Base-by-base conservation (phyloP, 805 yeast species). In the Sugiyamaella marilandica region DNA sequence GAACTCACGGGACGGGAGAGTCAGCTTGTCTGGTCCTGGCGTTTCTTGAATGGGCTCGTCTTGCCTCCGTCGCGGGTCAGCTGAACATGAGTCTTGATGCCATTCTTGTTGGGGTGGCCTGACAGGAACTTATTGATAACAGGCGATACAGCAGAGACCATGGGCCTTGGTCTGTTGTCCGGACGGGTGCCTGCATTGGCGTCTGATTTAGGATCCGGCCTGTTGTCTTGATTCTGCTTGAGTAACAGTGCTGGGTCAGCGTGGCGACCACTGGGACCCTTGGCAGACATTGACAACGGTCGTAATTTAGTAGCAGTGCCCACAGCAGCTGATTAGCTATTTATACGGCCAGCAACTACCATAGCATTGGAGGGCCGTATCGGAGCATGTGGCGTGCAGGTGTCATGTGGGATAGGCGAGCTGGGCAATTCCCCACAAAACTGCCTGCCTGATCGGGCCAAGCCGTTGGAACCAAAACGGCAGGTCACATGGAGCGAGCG, bases 1-100 rank as follows among this genome's bases (percentile, higher is more conserved):
- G 29, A 24, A 3, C 29, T 7, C 3, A 7, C 29, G 7, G 29
- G 29, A 24, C 29, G 29, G 29, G 29, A 5, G 29, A 24, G 29
- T 24, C 29, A 24, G 29, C 7, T 3, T 7, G 29, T 7, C 29
- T 24, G 29, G 29, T 7, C 7, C 29, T 3, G 29, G 29, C 7
- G 29, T 7, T 24, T n/a, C 47, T 45, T 45, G 47, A 45, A 45
- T 11, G 47, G 47, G 19, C 47, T 45, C 35, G 47, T 29, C 13
- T 31, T 31, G 5, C 33, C 21, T 2, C 14, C 26, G 18, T 33
- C 47, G 29, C 37, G 36, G 14, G 31, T 45, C 26, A 45, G 16
- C 21, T n/a, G 37, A 2, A 45, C 47, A 32, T 45, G 47, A 26
- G 47, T 45, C 29, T 45, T 45, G 37, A 45, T n/a, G 14, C 33